Conservation (phyloP, 441 rosid genomes). For the Syzygium syzygioides region DNA sequence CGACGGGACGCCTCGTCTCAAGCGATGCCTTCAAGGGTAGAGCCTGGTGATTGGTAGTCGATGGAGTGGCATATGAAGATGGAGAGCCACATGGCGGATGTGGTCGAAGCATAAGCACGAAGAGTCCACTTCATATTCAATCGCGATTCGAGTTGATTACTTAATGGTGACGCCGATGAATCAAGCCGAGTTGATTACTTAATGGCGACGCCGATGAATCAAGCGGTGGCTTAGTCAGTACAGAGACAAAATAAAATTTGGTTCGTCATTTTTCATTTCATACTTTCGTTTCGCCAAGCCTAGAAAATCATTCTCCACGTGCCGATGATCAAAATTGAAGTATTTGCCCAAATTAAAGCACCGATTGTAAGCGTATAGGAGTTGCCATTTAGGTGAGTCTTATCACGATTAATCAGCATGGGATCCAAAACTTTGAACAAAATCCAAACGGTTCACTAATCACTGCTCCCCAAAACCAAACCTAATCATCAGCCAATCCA, state of each 20-base stretch:
- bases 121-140: too few species aligned
- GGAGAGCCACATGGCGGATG: too few species aligned
- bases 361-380: too few species aligned
- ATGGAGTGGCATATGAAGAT: constrained; percentile 28
- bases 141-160: too few species aligned
- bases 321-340: neutral
- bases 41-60: constrained; percentile 48
- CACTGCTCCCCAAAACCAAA: neutral
- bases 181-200: too few species aligned
- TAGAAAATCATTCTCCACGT: neutral
- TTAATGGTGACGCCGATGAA: too few species aligned
- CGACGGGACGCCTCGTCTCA: constrained; percentile 53
- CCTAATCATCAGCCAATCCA: neutral
- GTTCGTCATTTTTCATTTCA: neutral
- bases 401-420: neutral
- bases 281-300: neutral
- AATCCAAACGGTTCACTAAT: neutral
- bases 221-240: too few species aligned
- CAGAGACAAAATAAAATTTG: too few species aligned
- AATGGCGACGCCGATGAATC: too few species aligned
- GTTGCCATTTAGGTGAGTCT: too few species aligned
- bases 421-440: neutral
- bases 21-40: constrained; percentile 53
- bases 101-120: too few species aligned
- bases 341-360: neutral